Percentiles rank a stretch among this genome's conserved stretches.
These are phyloP conservation scores for Claviceps digitariae DNA, from an alignment of 2,329 filamentous ascomycete genomes.

Conservation along the genomic window DNA sequence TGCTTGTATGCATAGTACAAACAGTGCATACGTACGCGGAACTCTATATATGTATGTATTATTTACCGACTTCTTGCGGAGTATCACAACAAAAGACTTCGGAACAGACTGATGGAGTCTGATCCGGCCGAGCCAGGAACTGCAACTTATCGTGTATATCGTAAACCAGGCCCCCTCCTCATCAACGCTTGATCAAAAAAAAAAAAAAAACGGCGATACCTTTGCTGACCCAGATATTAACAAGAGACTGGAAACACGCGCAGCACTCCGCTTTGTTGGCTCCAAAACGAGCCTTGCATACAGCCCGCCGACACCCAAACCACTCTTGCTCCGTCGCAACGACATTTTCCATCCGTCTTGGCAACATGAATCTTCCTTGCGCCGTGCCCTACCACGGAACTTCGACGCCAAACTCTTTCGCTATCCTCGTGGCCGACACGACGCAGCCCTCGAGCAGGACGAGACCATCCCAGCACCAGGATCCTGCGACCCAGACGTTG, in stretches of 20 bases:
- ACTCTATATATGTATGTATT: not conserved
- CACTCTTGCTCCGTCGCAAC: too few relatives aligned
- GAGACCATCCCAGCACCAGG: constrained; percentile 55
- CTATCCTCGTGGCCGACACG: constrained; percentile 42
- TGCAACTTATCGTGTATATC: not conserved
- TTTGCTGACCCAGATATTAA: not conserved
- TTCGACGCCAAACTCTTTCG: constrained; percentile 35
- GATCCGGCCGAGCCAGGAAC: not conserved
- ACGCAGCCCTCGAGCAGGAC: constrained; percentile 48
- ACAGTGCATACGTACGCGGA: too few relatives aligned
- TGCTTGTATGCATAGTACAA: too few relatives aligned
- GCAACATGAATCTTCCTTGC: not conserved
- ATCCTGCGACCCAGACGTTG: constrained; percentile 40
- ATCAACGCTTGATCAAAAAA: too few relatives aligned
- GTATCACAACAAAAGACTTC: too few relatives aligned
- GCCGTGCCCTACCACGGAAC: not conserved
- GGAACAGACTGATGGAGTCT: not conserved
- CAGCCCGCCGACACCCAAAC: not conserved
- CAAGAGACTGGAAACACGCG: not conserved
- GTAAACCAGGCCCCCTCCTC: too few relatives aligned
- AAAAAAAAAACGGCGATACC: too few relatives aligned
- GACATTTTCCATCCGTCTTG: not conserved
- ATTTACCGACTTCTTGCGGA: too few relatives aligned
- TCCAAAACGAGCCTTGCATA: too few relatives aligned
- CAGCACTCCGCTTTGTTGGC: not conserved